phyloP scores from a whole-genome alignment of 2,329 filamentous ascomycete genomes.

The Penicillium sp. region DNA sequence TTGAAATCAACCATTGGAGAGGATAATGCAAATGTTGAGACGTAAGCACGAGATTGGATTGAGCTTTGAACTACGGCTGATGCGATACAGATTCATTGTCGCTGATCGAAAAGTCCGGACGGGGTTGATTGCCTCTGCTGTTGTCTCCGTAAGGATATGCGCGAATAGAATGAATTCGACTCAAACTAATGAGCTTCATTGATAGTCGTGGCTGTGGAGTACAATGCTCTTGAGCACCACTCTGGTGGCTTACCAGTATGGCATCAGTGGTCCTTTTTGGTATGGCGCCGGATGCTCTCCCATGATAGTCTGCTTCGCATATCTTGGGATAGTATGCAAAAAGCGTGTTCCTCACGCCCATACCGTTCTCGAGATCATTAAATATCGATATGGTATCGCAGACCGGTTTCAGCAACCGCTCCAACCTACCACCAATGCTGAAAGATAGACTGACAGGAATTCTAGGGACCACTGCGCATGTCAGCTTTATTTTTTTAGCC shows the following conservation, averaged over 20 bases:
- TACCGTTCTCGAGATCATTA: conserved; percentile 46
- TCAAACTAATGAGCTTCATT: neutral
- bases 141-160: conserved; percentile 9
- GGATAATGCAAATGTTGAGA: neutral
- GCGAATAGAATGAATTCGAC: neutral
- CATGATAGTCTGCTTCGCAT: conserved; percentile 48
- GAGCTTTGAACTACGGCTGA: neutral
- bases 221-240: conserved; percentile 36
- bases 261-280: conserved; percentile 41
- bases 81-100: neutral
- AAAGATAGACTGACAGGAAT: neutral
- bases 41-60: neutral
- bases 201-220: conserved; percentile 21
- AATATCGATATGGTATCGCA: conserved; percentile 34
- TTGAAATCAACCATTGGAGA: neutral
- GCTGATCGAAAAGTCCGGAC: conserved; percentile 23
- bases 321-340: conserved; percentile 48
- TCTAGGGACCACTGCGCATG: conserved; percentile 36
- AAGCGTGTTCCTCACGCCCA: conserved; percentile 43
- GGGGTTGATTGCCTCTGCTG: conserved; percentile 25
- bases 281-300: conserved; percentile 48
- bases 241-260: conserved; percentile 40
- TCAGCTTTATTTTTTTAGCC: conserved; percentile 45
- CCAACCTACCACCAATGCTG: neutral
- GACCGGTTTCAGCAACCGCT: neutral